These are phyloP conservation scores for Toxoplasma gondii DNA, from an alignment of 169 alveolate species.

Conservation along the genomic window DNA sequence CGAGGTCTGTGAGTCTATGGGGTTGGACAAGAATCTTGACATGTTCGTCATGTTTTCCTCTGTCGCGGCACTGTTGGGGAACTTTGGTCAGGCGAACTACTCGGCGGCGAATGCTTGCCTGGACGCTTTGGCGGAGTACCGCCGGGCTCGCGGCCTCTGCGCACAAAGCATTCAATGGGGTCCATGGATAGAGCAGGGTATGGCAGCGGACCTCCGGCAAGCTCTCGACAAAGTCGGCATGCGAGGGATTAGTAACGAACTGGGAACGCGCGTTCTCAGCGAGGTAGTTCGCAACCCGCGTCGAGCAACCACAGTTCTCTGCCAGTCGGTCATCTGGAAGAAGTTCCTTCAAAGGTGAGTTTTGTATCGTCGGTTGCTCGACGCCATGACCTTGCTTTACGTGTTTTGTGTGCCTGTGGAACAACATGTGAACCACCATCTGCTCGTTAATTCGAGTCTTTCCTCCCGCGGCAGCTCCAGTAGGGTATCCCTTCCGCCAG, in stretches of 20 bases:
- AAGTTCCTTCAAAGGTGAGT: constrained; percentile 65
- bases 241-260: constrained; percentile 76
- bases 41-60: constrained; percentile 76
- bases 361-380: not conserved
- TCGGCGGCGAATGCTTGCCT: constrained; percentile 80
- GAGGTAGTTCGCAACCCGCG: constrained; percentile 64
- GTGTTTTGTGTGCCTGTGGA: not conserved
- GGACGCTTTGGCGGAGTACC: constrained; percentile 74
- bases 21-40: constrained; percentile 65
- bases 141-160: constrained; percentile 73
- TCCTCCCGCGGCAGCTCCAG: too few species aligned
- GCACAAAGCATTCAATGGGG: constrained; percentile 82
- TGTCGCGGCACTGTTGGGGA: constrained; percentile 77
- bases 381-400: not conserved
- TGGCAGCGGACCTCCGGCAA: constrained; percentile 72
- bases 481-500: too few species aligned
- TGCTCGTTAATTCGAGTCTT: too few species aligned
- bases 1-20: constrained; percentile 64
- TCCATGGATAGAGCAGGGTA: constrained; percentile 79
- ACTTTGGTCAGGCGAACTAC: constrained; percentile 80
- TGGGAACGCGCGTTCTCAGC: constrained; percentile 74
- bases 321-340: constrained; percentile 71
- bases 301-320: constrained; percentile 51
- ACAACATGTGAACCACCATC: not conserved
- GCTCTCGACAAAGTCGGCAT: constrained; percentile 76